phyloP scores from a whole-genome alignment of 371 early-diverging fungal species.

The Mucor lusitanicus region DNA sequence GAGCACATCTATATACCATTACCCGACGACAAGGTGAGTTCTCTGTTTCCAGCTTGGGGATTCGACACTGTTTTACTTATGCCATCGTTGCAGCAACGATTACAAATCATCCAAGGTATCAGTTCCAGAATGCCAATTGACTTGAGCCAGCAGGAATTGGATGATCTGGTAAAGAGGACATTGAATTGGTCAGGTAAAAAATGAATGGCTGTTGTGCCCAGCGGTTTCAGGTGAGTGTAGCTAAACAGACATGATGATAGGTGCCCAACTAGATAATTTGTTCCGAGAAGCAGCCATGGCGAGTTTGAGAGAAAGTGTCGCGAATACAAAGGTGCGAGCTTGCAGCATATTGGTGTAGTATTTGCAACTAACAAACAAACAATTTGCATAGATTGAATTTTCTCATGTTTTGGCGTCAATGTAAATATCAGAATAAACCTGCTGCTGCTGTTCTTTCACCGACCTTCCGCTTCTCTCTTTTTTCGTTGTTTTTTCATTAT shows the following conservation, averaged over 20 bases:
- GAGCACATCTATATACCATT: constrained; percentile 96
- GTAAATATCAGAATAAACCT: not conserved
- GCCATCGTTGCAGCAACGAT: constrained; percentile 43
- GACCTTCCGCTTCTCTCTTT: not conserved
- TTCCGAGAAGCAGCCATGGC: constrained; percentile 66
- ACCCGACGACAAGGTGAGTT: constrained; percentile 70
- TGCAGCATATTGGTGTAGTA: no score
- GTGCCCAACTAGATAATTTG: constrained; percentile 63
- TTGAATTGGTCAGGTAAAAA: constrained; percentile 55
- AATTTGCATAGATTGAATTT: not conserved
- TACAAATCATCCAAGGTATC: constrained; percentile 57
- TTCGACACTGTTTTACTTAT: not conserved
- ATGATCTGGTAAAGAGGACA: constrained; percentile 33
- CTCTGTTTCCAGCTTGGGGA: not conserved
- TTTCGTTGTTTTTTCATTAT: not conserved
- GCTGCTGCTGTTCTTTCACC: not conserved
- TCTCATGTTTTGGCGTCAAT: not conserved
- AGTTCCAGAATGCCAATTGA: constrained; percentile 58
- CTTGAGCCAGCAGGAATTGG: constrained; percentile 35
- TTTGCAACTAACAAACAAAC: not conserved
- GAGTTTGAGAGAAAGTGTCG: constrained; percentile 57
- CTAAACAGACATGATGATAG: constrained; percentile 10
- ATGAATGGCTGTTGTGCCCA: no score
- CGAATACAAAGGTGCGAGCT: constrained; percentile 34
- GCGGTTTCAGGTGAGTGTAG: not conserved